Base-by-base conservation (phyloP, 352 stramenopile genomes). In the Phytophthora pistaciae region DNA sequence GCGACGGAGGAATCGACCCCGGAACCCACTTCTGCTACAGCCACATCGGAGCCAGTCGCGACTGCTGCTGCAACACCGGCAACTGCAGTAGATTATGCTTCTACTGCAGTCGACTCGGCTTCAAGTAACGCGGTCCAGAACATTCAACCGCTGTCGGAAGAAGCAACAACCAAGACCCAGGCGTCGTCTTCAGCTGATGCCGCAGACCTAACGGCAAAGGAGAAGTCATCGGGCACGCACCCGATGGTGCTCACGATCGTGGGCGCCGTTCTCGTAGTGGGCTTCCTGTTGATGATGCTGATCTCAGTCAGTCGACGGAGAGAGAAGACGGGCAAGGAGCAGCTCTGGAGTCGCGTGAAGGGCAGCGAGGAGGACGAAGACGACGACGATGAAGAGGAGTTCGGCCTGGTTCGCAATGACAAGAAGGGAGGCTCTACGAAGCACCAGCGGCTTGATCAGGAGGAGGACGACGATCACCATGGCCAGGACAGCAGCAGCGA, bases 191-290 rank as follows among this genome's bases (percentile, higher is more conserved):
- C 64, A 38, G 40, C 64, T 57, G 52, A 36, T 55, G 58, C 31
- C 36, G 65, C 33, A 48, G 66, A 69, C 25, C 8, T 38, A 3
- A 70, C 62, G 7, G n/a, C 64, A 8, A 82, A 70, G 18, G 63
- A 75, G 8, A 79, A 77, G 27, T 73, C 59, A 20, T 72, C 59
- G 6, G 49, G 27, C 64, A 67, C 83, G 13, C 87, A 93, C 49
- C 87, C 89, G 11, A 66, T 94, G 66, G 87, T 96, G 33, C 72
- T 95, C 42, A 91, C 85, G 2, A 74, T 95, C 13, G 90, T 93
- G 0, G 90, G 90, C 5, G 83, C 85, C 10, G 72, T 91, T 23
- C 75, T 96, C 27, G 90, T 85, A 11, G 77, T 91, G 9, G 83
- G 87, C 20, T 96, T 96, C 57, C 64, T 96, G 9, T 29, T 93